A percentile compares a stretch with the other conserved stretches of the same genome.
phyloP scores from a whole-genome alignment of 768 basidiomycete genomes.

The Erythrobasidium yunnanense region DNA sequence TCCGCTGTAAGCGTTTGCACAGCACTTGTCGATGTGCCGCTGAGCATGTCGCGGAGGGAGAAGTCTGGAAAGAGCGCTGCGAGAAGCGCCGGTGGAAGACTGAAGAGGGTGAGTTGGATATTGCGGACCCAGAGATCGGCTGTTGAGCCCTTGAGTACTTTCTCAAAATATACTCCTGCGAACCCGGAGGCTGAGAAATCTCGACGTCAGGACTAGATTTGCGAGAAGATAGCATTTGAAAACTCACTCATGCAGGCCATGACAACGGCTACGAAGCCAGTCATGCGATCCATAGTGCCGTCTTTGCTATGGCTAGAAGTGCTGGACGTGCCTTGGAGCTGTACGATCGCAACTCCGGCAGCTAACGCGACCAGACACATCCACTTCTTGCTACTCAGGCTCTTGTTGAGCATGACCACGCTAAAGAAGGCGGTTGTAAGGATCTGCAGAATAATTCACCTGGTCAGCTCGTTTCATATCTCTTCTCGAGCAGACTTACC shows the following conservation, averaged over 20 bases:
- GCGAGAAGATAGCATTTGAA: neutral
- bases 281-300: constrained; percentile 65
- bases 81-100: constrained; percentile 71
- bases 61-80: constrained; percentile 45
- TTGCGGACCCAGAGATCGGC: constrained; percentile 93
- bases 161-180: constrained; percentile 96
- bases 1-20: neutral
- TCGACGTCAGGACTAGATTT: neutral
- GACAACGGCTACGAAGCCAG: constrained; percentile 78
- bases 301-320: constrained; percentile 25
- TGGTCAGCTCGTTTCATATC: constrained; percentile 46
- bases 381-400: constrained; percentile 54
- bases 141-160: constrained; percentile 82
- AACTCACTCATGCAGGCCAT: constrained; percentile 60
- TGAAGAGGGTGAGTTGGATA: constrained; percentile 88
- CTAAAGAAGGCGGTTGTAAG: constrained; percentile 79
- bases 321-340: constrained; percentile 59
- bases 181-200: constrained; percentile 62
- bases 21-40: neutral
- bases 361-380: constrained; percentile 49
- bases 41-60: constrained; percentile 42
- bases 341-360: constrained; percentile 47
- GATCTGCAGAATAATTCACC: constrained; percentile 48
- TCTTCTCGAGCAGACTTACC: constrained; percentile 58
- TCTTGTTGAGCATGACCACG: constrained; percentile 74